A percentile compares a stretch with the other conserved stretches of the same genome.
These are phyloP conservation scores for Aquilaria yunnanensis DNA, from an alignment of 345 rosid genomes.

Conservation along the genomic window DNA sequence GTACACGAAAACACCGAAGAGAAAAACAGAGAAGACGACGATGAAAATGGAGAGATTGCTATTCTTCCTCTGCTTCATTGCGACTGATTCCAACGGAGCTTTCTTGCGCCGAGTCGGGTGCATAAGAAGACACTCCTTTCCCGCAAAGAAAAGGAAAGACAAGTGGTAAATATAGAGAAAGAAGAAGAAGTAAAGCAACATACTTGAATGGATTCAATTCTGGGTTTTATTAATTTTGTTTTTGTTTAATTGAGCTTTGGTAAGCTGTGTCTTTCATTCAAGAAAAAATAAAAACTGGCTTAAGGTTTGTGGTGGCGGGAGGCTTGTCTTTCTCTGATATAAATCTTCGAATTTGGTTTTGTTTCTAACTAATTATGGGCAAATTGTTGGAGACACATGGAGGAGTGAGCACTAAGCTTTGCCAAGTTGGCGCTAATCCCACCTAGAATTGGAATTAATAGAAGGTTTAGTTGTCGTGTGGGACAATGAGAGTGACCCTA, in stretches of 20 bases:
- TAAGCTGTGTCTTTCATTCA: slow-evolving; percentile 52
- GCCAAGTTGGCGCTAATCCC: slow-evolving; percentile 26
- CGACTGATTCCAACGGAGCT: slow-evolving; percentile 24
- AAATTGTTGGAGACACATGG: neutral
- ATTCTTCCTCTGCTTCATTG: slow-evolving; percentile 65
- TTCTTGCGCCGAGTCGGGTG: slow-evolving; percentile 35
- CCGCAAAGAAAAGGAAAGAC: slow-evolving; percentile 11
- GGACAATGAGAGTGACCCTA: neutral
- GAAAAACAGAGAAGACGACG: slow-evolving; percentile 43
- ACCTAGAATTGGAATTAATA: neutral
- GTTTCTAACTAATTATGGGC: too few relatives aligned
- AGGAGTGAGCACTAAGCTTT: slow-evolving; percentile 35
- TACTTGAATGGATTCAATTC: slow-evolving; percentile 3
- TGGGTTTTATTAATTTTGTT: neutral
- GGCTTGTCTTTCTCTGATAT: slow-evolving; percentile 34
- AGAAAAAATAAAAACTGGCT: slow-evolving; percentile 18
- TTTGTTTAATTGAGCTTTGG: slow-evolving; percentile 51
- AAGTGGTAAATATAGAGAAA: slow-evolving; percentile 22
- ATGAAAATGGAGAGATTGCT: slow-evolving; percentile 60
- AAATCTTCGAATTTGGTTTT: neutral
- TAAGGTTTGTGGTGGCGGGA: slow-evolving; percentile 44
- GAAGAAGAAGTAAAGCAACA: slow-evolving; percentile 14
- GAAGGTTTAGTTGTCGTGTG: neutral
- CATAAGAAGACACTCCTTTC: slow-evolving; percentile 21
- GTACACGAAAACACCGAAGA: slow-evolving; percentile 67